Evolutionary conservation across 495 filamentous ascomycete genomes (phyloP), one percentile per base, ranked within the genome.

Genomic region (Hypoxylon lienhwacheense): DNA sequence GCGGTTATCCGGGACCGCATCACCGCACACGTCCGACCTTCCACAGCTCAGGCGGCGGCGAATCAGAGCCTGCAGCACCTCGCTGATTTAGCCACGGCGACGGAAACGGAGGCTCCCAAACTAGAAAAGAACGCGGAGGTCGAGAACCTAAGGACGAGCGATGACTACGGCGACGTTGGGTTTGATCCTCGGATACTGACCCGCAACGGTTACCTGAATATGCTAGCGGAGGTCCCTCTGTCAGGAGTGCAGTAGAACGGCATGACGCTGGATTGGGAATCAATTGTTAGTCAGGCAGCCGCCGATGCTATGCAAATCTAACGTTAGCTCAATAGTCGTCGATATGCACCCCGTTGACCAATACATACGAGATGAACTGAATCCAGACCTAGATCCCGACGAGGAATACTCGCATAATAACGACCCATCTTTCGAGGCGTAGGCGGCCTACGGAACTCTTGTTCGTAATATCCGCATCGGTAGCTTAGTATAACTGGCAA

Each of bases 81-180:
- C 5, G 85, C 85, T 1, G 84, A 87, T 55, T 65, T 88, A 11
- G 85, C 84, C 2, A 73, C 75, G 6, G 73, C 73, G 4, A 63
- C 65, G 3, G 69, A 69, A 33, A 51, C 41, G 12, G 68, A 67
- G 16, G 44, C 53, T 1, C 17, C 55, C 2, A 65, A 63, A 40
- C 33, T 43, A 10, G 60, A 43, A 15, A 60, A 51, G 11, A 43
- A 53, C 33, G 17, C 47, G 8, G 66, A 60, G n/a, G 19, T 40
- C 8, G 45, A 20, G 5, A 37, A 48, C 4, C 42, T 66, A 12
- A 55, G 63, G 29, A 63, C 59, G 16, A 66, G 60, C 32, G 64
- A 65, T 8, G 62, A 55, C 37, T 67, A 63, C 31, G 47, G 50
- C 11, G 61, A 68, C 24, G 33, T 64, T 7, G 61, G 63, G 2